Evolutionary conservation across 768 basidiomycete species (phyloP).

Genomic region (Amylocystis lapponica): DNA sequence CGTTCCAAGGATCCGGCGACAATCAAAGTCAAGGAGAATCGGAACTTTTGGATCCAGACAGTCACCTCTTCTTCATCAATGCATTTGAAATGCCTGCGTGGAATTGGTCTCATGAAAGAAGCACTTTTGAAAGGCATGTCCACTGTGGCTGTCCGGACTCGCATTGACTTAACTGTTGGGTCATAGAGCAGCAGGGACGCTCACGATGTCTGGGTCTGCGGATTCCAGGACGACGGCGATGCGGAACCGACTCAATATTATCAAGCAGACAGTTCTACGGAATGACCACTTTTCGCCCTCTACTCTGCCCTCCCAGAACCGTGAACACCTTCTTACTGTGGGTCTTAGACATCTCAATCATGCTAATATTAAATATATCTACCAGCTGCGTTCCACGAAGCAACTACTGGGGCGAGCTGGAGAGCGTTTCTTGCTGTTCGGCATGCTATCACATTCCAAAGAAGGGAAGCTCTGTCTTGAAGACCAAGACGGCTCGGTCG

Average conservation of each 20-base stretch:
- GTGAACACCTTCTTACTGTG: slow-evolving; percentile 85
- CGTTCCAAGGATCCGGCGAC: slow-evolving; percentile 62
- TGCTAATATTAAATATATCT: slow-evolving; percentile 1
- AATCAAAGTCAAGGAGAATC: slow-evolving; percentile 40
- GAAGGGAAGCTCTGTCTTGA: slow-evolving; percentile 90
- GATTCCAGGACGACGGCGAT: slow-evolving; percentile 75
- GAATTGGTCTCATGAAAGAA: slow-evolving; percentile 83
- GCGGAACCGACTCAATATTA: slow-evolving; percentile 83
- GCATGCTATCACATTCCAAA: slow-evolving; percentile 86
- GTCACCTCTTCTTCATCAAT: slow-evolving; percentile 77
- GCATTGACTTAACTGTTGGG: slow-evolving; percentile 5
- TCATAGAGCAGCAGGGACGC: slow-evolving; percentile 44
- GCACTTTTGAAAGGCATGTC: slow-evolving; percentile 81
- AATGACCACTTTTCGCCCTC: slow-evolving; percentile 99
- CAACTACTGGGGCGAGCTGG: slow-evolving; percentile 89
- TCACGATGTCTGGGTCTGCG: slow-evolving; percentile 77
- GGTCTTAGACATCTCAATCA: slow-evolving; percentile 15
- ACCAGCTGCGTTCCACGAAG: slow-evolving; percentile 89
- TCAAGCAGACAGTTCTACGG: slow-evolving; percentile 87
- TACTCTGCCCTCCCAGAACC: slow-evolving; percentile 82
- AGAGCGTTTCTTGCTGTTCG: slow-evolving; percentile 86
- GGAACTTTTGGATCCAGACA: slow-evolving; percentile 71
- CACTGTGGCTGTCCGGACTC: neutral
- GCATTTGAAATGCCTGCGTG: slow-evolving; percentile 96
- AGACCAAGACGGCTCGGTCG: slow-evolving; percentile 88